Percentiles rank a stretch among this genome's conserved stretches.
Evolutionary conservation across 129 eudicot species (phyloP).

Genomic region (Solidago caesia): DNA sequence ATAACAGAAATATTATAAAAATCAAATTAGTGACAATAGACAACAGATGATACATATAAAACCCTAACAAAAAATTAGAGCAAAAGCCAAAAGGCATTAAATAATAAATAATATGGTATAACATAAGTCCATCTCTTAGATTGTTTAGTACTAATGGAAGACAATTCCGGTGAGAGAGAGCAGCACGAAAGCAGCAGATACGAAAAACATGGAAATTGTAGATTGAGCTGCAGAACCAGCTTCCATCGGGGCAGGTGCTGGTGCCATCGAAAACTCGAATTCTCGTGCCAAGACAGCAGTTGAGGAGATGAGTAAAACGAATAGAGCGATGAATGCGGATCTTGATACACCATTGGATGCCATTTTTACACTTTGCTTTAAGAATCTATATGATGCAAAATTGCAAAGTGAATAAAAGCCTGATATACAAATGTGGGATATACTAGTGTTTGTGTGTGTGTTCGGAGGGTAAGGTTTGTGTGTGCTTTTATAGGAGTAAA

Average conservation of each 20-base stretch:
- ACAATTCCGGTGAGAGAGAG: slow-evolving; percentile 16
- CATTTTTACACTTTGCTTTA: slow-evolving; percentile 5
- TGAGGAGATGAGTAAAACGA: slow-evolving; percentile 11
- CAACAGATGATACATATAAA: slow-evolving; percentile 2
- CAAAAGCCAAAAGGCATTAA: not conserved
- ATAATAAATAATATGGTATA: not conserved
- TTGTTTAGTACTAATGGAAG: not conserved
- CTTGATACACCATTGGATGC: slow-evolving; percentile 9
- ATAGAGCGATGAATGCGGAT: slow-evolving; percentile 24
- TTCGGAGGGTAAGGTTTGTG: not conserved
- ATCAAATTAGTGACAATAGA: not conserved
- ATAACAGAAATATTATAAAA: slow-evolving; percentile 9
- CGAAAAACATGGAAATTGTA: not conserved
- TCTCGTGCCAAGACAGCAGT: slow-evolving; percentile 18
- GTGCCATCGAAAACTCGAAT: slow-evolving; percentile 9
- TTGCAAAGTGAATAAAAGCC: not conserved
- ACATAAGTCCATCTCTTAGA: not conserved
- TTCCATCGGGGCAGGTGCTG: slow-evolving; percentile 32
- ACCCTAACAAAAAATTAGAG: slow-evolving; percentile 32
- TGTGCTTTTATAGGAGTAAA: not conserved
- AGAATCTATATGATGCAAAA: not conserved
- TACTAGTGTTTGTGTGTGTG: not conserved
- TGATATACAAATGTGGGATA: not conserved
- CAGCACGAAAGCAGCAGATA: slow-evolving; percentile 19
- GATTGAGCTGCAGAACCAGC: slow-evolving; percentile 19